Evolutionary conservation across 2,329 filamentous ascomycete species (phyloP), one percentile per base, ranked within the genome.

Genomic region (Trichoderma koningiopsis): DNA sequence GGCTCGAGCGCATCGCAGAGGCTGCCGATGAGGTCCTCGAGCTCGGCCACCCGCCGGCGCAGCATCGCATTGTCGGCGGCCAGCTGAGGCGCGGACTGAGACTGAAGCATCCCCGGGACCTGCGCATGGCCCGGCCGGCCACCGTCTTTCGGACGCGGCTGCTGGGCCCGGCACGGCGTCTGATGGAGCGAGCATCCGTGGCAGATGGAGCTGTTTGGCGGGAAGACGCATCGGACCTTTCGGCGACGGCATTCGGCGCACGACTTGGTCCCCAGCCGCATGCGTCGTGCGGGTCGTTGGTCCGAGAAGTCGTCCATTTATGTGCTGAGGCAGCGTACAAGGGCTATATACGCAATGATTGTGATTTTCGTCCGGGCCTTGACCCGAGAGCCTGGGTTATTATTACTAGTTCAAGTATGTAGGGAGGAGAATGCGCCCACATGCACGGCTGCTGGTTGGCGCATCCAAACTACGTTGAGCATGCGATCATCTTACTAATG

Each of bases 171-270:
- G 75, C 84, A 86, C 58, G 76, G 73, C 35, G 79, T 81, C 4
- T 79, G 80, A 65, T 84, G 81, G 40, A 80, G 75, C 61, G 78
- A 79, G 75, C 84, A 86, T 72, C 81, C 81, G 35, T 79, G 79
- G 73, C 83, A 85, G 63, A 79, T 74, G 24, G 65, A 58, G 61
- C 78, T 80, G 47, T 79, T 78, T n/a, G 76, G 70, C 31, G 76
- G 76, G 68, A 79, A 83, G 63, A 83, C 80, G 74, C 84, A 86
- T 64, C 80, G 79, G 33, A 85, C 83, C 75, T 85, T 86, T 62
- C 84, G 81, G 47, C 83, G 80, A 52, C 83, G 81, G 69, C 84
- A 85, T 79, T 79, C 79, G 33, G 73, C 70, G 66, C 79, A 81
- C 69, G 76, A 79, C 70, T 73, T 76, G 4, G 76, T 80, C 16